Percentiles rank a stretch among this genome's conserved stretches.
Conservation (phyloP, 2,329 filamentous ascomycete genomes). For the Fusarium sororula region DNA sequence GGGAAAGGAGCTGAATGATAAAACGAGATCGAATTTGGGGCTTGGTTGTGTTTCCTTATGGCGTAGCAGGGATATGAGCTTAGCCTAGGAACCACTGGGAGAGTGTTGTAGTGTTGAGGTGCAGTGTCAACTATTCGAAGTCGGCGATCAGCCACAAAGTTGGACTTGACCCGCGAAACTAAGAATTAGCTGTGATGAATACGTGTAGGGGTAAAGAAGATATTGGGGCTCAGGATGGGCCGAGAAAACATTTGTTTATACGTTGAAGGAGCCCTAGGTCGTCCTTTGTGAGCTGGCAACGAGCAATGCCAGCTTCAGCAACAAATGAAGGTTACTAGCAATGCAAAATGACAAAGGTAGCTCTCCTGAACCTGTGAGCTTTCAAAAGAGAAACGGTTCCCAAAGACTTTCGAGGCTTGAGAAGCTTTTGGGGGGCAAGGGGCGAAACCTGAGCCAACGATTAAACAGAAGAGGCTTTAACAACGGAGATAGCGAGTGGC, state of each 20-base stretch:
- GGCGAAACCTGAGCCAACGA: slow-evolving; percentile 30
- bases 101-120: slow-evolving; percentile 13
- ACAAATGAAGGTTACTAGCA: slow-evolving; percentile 9
- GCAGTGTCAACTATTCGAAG: slow-evolving; percentile 10
- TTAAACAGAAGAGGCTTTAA: slow-evolving; percentile 32
- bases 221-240: neutral
- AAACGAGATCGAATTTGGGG: slow-evolving; percentile 9
- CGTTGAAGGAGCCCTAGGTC: neutral
- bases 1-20: slow-evolving; percentile 13
- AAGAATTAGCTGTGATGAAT: neutral
- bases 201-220: neutral
- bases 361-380: slow-evolving; percentile 18
- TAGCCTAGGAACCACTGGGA: slow-evolving; percentile 19
- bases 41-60: slow-evolving; percentile 27
- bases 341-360: slow-evolving; percentile 23
- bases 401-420: slow-evolving; percentile 22
- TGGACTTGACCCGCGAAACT: slow-evolving; percentile 11
- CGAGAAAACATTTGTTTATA: neutral
- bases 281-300: slow-evolving; percentile 1
- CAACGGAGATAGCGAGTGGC: slow-evolving; percentile 33
- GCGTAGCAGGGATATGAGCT: slow-evolving; percentile 35
- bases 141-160: slow-evolving; percentile 25
- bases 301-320: slow-evolving; percentile 18
- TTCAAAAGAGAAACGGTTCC: slow-evolving; percentile 26
- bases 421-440: slow-evolving; percentile 26